Base-by-base conservation (phyloP, 306 rosid species). In the Quercus engelmannii region DNA sequence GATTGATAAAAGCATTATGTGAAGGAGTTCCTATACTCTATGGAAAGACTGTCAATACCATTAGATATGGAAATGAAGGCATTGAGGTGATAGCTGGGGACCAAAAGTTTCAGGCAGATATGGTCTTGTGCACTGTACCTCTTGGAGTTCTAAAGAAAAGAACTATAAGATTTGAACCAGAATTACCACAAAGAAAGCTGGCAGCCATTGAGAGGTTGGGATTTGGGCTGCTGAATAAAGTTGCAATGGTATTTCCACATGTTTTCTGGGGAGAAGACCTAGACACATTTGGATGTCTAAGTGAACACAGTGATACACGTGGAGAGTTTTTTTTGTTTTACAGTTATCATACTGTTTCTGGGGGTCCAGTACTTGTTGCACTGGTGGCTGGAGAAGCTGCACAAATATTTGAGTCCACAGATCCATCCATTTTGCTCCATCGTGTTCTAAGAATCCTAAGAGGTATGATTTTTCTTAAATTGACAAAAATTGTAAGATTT, bases 321-420 rank as follows among this genome's bases (percentile, higher is more conserved):
- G 99, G 99, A 71, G 94, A 95, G 80, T 90, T 89, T 87, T 95
- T 95, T 86, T 84, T 95, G 80, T 95, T 95, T 81, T 95, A 92
- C 73, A 58, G 89, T 76, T 92, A 95, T 82, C 99, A 93, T 83
- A 93, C 97, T 28, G 99, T 95, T 90, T 95, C 99, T 71, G 98
- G 99, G 31, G 98, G 92, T 43, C 80, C 99, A 15, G 91, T 78
- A 73, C 93, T 95, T 21, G 69, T 95, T 77, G 98, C 97, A 5
- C 87, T 95, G 25, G 99, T 95, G 80, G 99, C 99, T 74, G 99
- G 99, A 77, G 96, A 95, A 83, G 99, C 99, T n/a, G 98, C 99
- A 33, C 82, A 93, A 80, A 78, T 73, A 43, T 92, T 95, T 90
- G 98, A 95, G 86, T 49, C 54, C 85, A 95, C 96, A 11, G 92